Evolutionary conservation across 192 early-diverging fungal genomes (phyloP), one percentile per base, ranked within the genome.

Genomic region (Rhizoclosmatium globosum): DNA sequence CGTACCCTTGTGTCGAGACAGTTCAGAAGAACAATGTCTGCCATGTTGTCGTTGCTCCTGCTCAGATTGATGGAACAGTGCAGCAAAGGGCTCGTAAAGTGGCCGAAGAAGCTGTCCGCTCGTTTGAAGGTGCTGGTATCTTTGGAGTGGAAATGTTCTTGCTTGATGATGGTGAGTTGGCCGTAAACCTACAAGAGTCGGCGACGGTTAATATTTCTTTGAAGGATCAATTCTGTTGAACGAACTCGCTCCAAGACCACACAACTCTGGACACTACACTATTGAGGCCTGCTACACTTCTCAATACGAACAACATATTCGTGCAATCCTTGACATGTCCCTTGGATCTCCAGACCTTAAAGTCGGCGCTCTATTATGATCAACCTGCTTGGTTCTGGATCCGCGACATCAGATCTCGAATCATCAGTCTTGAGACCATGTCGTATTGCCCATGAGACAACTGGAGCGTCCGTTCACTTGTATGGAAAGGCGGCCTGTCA

Each of bases 141-240:
- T 99, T 95, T 88, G 98, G 97, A 15, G 97, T 99, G 15, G 98
- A 99, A 83, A 94, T 99, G 95, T 99, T 99, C 80, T 85, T 96
- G 69, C 88, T 98, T 82, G 76, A 87, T n/a, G 90, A 96, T 80
- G 96, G 94, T 80, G 84, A 57, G 84, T 65, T 15, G 19, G 31
- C 31, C n/a, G 64, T 50, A 48, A 23, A 65, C 1, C n/a, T 38
- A 31, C 0, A 0, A 31, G 31, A 31, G 31, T 31, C 31, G 0
- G 31, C 31, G 31, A 31, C 0, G 6, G 50, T 53, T 53, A 17
- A 53, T 53, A 21, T 64, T 21, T 64, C 23, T 64, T 19, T 64
- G 21, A 74, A 93, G 93, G 89, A 50, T 84, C 89, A 3, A 92
- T 99, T 65, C 82, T 95, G 23, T 85, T 99, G 78, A 99, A 99